These are phyloP conservation scores for Russula compacta DNA, from an alignment of 768 basidiomycete genomes.

Conservation along the genomic window DNA sequence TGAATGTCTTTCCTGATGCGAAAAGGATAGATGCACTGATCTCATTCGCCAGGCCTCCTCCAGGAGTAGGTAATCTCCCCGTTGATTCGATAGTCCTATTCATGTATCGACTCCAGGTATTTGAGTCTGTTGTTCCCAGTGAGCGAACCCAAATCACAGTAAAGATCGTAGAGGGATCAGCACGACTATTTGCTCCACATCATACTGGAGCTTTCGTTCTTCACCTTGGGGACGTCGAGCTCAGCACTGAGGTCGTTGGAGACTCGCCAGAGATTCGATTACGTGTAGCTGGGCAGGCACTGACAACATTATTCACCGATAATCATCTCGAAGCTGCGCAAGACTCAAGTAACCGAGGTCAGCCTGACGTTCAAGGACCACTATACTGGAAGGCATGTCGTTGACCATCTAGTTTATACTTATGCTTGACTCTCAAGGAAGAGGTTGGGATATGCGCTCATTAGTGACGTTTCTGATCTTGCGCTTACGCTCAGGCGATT, in stretches of 20 bases:
- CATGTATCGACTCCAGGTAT: constrained; percentile 44
- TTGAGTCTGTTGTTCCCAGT: constrained; percentile 86
- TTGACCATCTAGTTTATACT: neutral
- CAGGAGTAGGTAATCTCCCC: constrained; percentile 54
- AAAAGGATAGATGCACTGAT: constrained; percentile 53
- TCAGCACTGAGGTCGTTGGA: constrained; percentile 66
- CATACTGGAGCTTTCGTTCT: constrained; percentile 60
- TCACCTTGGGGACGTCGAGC: constrained; percentile 55
- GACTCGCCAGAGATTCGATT: constrained; percentile 50
- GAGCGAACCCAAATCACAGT: constrained; percentile 73
- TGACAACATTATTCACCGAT: constrained; percentile 48
- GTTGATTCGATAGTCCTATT: neutral
- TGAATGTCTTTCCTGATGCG: constrained; percentile 52
- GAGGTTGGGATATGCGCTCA: constrained; percentile 59
- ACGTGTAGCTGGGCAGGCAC: constrained; percentile 37
- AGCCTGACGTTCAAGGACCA: neutral
- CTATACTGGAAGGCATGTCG: constrained; percentile 57
- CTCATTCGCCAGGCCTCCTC: constrained; percentile 69
- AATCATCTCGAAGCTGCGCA: constrained; percentile 32
- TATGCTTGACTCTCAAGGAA: constrained; percentile 23
- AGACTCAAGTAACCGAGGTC: constrained; percentile 16
- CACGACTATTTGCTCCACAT: constrained; percentile 48
- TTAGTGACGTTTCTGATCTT: constrained; percentile 49
- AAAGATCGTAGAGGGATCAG: constrained; percentile 54
- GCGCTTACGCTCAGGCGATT: constrained; percentile 16